Evolutionary conservation across 148 eudicot species (phyloP), one percentile per base, ranked within the genome.

Genomic region (Camellia sinensis): DNA sequence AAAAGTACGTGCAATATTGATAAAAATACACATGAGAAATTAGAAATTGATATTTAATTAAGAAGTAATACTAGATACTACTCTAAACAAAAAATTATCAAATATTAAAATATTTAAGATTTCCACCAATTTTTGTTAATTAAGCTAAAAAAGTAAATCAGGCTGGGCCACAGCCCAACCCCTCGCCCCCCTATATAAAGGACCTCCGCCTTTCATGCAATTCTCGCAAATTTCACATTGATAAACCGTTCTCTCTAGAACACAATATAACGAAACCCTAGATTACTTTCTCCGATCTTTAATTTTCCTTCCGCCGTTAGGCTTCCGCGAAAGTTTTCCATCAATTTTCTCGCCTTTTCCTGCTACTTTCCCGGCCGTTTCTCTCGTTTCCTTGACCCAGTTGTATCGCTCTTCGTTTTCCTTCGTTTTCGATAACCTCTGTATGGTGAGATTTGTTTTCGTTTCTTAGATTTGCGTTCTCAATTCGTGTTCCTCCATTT

Each of bases 201-300:
- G 22, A 21, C 71, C 82, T 2, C 84, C 76, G n/a, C 71, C 84
- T 53, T 59, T 74, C 89, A 87, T 89, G 87, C 90, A 93, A 81
- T 80, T 90, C 97, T 91, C 90, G 90, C 92, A 86, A 78, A 76
- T 76, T 83, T 76, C 50, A 50, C 82, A 61, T 74, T 72, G 82
- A 41, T 59, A 70, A 48, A 14, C 14, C 82, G 52, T 75, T 67
- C 67, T 77, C 41, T 74, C 29, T 54, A 52, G 77, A 78, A 13
- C 68, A 61, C 48, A 6, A 9, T 0, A 3, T 0, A 37, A 29
- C 37, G 37, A 29, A 17, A 37, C 11, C 21, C 46, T 17, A 18
- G 54, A 9, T 18, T 18, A 69, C 52, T 65, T 50, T 71, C 46
- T 61, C 76, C 11, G 9, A 1, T 21, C 54, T 54, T 11, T 62